Evolutionary conservation across 169 alveolate genomes (phyloP).

Genomic region (Besnoitia besnoiti): DNA sequence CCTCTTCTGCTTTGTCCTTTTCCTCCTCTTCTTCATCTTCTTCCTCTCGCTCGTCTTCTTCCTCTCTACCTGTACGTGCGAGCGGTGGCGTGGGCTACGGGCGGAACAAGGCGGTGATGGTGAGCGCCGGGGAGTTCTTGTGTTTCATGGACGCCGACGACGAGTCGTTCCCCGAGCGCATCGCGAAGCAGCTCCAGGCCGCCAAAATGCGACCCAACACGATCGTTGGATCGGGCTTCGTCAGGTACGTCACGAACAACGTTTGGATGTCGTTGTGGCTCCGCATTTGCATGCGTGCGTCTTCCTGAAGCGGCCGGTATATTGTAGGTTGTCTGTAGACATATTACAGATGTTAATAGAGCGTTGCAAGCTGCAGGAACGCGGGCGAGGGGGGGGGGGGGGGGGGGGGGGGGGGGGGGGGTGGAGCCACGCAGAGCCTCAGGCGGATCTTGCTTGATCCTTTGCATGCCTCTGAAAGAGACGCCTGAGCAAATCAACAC

Average conservation of each 20-base stretch:
- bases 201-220: background rate
- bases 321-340: background rate
- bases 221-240: constrained; percentile 6
- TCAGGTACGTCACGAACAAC: background rate
- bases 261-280: too few relatives aligned
- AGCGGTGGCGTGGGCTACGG: constrained; percentile 29
- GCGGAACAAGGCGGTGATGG: background rate
- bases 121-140: background rate
- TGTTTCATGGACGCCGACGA: constrained; percentile 32
- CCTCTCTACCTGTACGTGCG: background rate
- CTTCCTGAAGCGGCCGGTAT: background rate
- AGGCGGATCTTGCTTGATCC: too few relatives aligned
- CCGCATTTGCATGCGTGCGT: too few relatives aligned
- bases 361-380: background rate
- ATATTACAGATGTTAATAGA: background rate
- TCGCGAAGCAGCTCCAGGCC: background rate
- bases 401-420: too few relatives aligned
- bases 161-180: background rate
- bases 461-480: too few relatives aligned
- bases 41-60: background rate
- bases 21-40: background rate
- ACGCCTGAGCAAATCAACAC: too few relatives aligned
- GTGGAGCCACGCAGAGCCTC: too few relatives aligned
- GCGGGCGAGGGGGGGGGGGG: too few relatives aligned
- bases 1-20: background rate